Conservation (phyloP, 768 basidiomycete genomes). For the Dentipellis sp. region DNA sequence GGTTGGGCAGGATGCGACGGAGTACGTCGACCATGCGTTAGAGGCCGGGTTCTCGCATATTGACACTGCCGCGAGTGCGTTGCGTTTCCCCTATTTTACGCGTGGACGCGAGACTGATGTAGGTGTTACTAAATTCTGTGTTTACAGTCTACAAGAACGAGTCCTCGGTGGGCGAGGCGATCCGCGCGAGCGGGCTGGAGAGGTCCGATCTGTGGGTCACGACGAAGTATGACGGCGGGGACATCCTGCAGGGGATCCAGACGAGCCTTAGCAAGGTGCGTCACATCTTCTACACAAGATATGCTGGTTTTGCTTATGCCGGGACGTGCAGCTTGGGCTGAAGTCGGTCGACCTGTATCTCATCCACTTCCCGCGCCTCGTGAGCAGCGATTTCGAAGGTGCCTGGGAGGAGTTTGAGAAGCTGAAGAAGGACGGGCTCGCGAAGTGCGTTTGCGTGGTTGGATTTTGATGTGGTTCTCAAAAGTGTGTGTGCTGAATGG, state of each 20-base stretch:
- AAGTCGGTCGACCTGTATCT: conserved; percentile 63
- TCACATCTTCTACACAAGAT: neutral
- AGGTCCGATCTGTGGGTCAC: conserved; percentile 27
- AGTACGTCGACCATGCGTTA: conserved; percentile 47
- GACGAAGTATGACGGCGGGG: conserved; percentile 38
- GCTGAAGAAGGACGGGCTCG: conserved; percentile 33
- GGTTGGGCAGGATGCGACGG: conserved; percentile 34
- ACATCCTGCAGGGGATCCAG: conserved; percentile 30
- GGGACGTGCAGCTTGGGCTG: conserved; percentile 43
- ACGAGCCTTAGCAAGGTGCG: conserved; percentile 43
- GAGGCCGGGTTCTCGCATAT: conserved; percentile 54
- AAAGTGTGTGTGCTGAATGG: no score
- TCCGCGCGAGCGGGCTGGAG: conserved; percentile 26
- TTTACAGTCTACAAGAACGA: conserved; percentile 27
- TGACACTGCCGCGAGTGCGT: conserved; percentile 49
- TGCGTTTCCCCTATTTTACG: neutral
- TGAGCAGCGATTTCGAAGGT: conserved; percentile 24
- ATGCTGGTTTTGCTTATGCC: neutral
- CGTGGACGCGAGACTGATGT: neutral
- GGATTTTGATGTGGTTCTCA: neutral
- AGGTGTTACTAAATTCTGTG: neutral
- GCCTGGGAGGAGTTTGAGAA: conserved; percentile 52
- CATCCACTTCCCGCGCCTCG: conserved; percentile 39
- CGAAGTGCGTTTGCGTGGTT: conserved; percentile 19
- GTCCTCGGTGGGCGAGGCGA: conserved; percentile 26